These are phyloP conservation scores for Marchantia polymorpha DNA, from an alignment of 225 moss, liverwort and hornwort genomes.

Conservation along the genomic window DNA sequence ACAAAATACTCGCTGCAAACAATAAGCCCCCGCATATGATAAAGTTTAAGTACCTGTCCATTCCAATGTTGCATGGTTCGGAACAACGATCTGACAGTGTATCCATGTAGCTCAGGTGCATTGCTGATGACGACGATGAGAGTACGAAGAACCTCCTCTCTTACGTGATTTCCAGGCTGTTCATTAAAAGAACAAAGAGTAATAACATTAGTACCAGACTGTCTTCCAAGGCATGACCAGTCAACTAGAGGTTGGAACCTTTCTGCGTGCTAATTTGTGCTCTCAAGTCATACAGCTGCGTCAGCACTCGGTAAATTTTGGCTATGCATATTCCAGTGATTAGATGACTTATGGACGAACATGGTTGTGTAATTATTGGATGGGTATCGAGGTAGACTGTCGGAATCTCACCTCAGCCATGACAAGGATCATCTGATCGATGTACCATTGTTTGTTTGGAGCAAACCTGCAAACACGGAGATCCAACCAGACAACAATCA, in stretches of 20 bases:
- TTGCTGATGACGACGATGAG: slow-evolving; percentile 85
- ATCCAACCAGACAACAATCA: not conserved
- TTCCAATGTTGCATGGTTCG: slow-evolving; percentile 71
- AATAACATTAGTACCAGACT: not conserved
- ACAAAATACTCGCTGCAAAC: not conserved
- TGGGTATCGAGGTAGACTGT: not conserved
- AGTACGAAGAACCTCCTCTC: slow-evolving; percentile 74
- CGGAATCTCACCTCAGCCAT: slow-evolving; percentile 70
- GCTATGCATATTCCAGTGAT: too few species aligned
- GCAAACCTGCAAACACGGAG: slow-evolving; percentile 55
- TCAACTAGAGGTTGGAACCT: not conserved
- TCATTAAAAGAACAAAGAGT: not conserved
- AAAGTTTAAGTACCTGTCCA: slow-evolving; percentile 68
- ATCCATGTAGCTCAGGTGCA: slow-evolving; percentile 88
- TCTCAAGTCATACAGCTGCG: too few species aligned
- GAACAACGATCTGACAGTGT: slow-evolving; percentile 69
- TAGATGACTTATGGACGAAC: too few species aligned
- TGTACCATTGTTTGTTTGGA: slow-evolving; percentile 88
- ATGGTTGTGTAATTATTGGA: not conserved
- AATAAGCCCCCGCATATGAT: not conserved
- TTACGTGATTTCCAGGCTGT: slow-evolving; percentile 83
- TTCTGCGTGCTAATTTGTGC: not conserved
- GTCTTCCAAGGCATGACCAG: not conserved
- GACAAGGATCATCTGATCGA: slow-evolving; percentile 78
- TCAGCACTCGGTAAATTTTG: too few species aligned